Base-by-base conservation (phyloP, 2,329 filamentous ascomycete species). In the Trichoderma pleuroti region DNA sequence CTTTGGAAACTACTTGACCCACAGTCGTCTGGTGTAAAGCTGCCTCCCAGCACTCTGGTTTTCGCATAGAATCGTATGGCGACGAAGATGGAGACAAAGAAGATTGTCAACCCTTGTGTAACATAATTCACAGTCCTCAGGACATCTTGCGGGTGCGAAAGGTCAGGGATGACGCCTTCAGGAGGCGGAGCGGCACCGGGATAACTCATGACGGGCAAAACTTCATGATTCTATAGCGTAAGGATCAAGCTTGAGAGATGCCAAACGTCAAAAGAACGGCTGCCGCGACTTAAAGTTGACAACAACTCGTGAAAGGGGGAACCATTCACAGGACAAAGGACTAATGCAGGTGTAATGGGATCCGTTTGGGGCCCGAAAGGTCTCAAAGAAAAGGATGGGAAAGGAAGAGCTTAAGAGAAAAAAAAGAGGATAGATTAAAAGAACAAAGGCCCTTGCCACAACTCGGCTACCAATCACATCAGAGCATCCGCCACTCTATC, bases 1-100 rank as follows among this genome's bases (percentile, higher is more conserved):
- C 24, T 52, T 24, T 24, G n/a, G 34, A 24, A 5, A 6, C 8
- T 9, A 32, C 28, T 39, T 30, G 3, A 72, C 77, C 69, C 71
- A 79, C 77, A 79, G 36, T 79, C 78, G 18, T 79, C 78, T 5
- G 60, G 54, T 34, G 71, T 73, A 62, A 74, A 42, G 14, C 68
- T n/a, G 26, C 74, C 68, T 42, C 71, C 66, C 46, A 73, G 57
- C 21, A 76, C 63, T 28, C 42, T 75, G 5, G 42, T 39, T 62
- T 78, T 78, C 14, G 76, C 72, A 49, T 76, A 79, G 21, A 75
- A 30, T 32, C 77, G 75, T 5, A 78, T 59, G 1, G 54, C 70
- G 18, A 79, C 72, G 42, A 78, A 78, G 0, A 72, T n/a, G n/a
- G 73, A 73, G 7, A 77, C 75, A 16, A 76, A 63, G 10, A 76